Conservation (phyloP, 2,329 filamentous ascomycete genomes). For the Hypoxylon sp. region DNA sequence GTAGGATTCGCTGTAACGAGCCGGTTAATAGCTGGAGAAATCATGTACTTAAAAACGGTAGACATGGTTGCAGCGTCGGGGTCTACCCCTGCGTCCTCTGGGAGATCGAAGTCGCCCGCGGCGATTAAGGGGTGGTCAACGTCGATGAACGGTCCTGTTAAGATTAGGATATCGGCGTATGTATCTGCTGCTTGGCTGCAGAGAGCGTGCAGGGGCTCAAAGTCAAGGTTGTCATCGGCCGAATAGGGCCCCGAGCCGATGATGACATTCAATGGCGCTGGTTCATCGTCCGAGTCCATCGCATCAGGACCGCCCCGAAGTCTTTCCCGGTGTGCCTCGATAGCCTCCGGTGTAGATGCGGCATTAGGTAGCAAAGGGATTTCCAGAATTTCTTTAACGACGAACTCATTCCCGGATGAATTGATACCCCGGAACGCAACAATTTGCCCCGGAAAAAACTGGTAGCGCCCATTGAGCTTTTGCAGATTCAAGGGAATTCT, state of each 20-base stretch:
- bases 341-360: slow-evolving; percentile 75
- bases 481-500: slow-evolving; percentile 85
- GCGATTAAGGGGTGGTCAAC: slow-evolving; percentile 91
- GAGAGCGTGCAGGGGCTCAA: slow-evolving; percentile 86
- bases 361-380: slow-evolving; percentile 82
- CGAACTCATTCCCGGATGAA: slow-evolving; percentile 85
- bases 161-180: slow-evolving; percentile 82
- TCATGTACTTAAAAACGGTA: slow-evolving; percentile 85
- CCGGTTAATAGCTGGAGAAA: slow-evolving; percentile 79
- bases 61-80: slow-evolving; percentile 84
- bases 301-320: slow-evolving; percentile 75
- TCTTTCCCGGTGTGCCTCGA: slow-evolving; percentile 79
- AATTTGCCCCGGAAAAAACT: slow-evolving; percentile 95
- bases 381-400: slow-evolving; percentile 81
- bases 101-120: slow-evolving; percentile 82
- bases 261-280: slow-evolving; percentile 80
- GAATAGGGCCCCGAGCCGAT: slow-evolving; percentile 92
- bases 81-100: slow-evolving; percentile 76
- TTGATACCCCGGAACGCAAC: slow-evolving; percentile 91
- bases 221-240: slow-evolving; percentile 91
- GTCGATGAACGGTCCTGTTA: slow-evolving; percentile 92
- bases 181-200: slow-evolving; percentile 82
- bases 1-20: slow-evolving; percentile 79
- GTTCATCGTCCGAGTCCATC: slow-evolving; percentile 71
- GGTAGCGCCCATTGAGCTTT: slow-evolving; percentile 73